These are phyloP conservation scores for Lachnellula cervina DNA, from an alignment of 2,329 filamentous ascomycete species.

Conservation along the genomic window DNA sequence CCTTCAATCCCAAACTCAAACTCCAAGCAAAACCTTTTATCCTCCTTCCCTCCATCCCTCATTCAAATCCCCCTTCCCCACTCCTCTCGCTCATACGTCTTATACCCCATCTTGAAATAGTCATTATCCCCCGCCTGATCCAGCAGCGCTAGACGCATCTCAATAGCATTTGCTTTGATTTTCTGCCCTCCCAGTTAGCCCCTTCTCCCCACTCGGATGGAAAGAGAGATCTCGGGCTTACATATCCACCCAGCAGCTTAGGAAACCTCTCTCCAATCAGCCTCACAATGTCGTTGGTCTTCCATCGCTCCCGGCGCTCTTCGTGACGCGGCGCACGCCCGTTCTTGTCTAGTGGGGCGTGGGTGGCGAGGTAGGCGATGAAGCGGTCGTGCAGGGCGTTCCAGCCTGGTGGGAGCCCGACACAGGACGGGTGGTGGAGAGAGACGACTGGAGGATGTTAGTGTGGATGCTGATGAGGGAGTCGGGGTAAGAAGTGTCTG, in stretches of 20 bases:
- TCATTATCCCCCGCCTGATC: constrained; percentile 22
- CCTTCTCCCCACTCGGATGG: neutral
- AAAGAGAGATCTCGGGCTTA: constrained; percentile 11
- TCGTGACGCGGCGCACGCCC: constrained; percentile 17
- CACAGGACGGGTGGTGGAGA: constrained; percentile 16
- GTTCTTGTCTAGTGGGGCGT: constrained; percentile 21
- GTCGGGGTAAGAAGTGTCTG: neutral
- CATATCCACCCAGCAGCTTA: constrained; percentile 15
- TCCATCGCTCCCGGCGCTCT: constrained; percentile 22
- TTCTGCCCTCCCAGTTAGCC: constrained; percentile 6
- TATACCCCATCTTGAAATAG: constrained; percentile 24
- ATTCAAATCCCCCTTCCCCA: constrained; percentile 21
- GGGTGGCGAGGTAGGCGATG: constrained; percentile 27
- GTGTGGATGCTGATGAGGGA: neutral
- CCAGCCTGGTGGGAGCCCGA: constrained; percentile 20
- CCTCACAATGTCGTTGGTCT: constrained; percentile 16
- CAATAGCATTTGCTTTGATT: constrained; percentile 19
- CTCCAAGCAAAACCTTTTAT: neutral
- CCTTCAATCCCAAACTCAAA: neutral
- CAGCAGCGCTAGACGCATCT: constrained; percentile 20
- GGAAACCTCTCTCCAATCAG: constrained; percentile 20
- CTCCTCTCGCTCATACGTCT: constrained; percentile 19
- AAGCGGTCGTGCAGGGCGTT: constrained; percentile 22
- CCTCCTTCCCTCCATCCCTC: neutral
- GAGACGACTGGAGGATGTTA: constrained; percentile 5